Conservation (phyloP, 129 eudicot species). For the Lonicera japonica region DNA sequence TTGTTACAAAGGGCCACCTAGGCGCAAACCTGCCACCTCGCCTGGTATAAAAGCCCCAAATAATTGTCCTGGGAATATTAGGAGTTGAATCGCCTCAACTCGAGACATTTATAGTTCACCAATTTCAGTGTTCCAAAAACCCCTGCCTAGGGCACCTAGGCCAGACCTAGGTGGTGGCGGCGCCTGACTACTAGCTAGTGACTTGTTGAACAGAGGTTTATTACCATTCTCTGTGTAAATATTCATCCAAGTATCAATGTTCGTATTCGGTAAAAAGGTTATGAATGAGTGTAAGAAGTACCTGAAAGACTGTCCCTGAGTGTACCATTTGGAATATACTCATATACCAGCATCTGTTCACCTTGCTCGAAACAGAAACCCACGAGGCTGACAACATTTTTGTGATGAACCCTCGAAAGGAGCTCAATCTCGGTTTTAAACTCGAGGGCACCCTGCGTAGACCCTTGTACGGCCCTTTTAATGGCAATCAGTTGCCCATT, state of each 20-base stretch:
- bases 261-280: neutral
- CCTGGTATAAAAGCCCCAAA: too few species aligned
- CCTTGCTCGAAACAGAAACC: conserved; percentile 74
- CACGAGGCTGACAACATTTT: conserved; percentile 58
- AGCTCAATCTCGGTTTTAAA: conserved; percentile 80
- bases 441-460: conserved; percentile 57
- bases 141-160: too few species aligned
- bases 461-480: conserved; percentile 62
- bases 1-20: too few species aligned
- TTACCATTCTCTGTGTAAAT: conserved; percentile 17
- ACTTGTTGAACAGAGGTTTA: too few species aligned
- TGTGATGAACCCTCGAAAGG: conserved; percentile 76
- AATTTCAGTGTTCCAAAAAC: too few species aligned
- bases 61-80: conserved; percentile 58
- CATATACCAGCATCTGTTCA: conserved; percentile 70
- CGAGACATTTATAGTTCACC: neutral
- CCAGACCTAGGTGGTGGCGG: too few species aligned
- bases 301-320: conserved; percentile 53
- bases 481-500: conserved; percentile 55
- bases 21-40: too few species aligned
- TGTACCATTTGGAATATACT: conserved; percentile 54
- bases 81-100: conserved; percentile 62
- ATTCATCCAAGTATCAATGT: conserved; percentile 41
- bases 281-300: conserved; percentile 18
- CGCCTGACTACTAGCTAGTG: too few species aligned